These are phyloP conservation scores for Aspergillus leporis DNA, from an alignment of 495 filamentous ascomycete genomes.

Conservation along the genomic window DNA sequence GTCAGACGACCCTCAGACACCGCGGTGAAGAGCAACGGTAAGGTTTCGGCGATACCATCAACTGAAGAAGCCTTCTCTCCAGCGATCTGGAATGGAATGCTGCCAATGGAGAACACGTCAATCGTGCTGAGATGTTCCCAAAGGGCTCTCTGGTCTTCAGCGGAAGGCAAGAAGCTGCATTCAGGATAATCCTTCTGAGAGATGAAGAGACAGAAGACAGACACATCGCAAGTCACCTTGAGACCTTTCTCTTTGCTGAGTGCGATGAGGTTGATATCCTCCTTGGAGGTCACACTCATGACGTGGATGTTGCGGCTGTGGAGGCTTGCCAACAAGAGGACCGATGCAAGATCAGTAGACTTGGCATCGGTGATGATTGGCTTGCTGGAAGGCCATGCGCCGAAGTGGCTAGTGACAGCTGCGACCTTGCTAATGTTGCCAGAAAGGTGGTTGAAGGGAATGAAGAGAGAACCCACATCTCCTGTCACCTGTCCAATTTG, in stretches of 20 bases:
- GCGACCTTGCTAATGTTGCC: conserved; percentile 87
- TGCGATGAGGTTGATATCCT: conserved; percentile 78
- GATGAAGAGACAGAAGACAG: conserved; percentile 78
- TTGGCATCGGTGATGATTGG: conserved; percentile 85
- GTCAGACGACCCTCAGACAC: conserved; percentile 75
- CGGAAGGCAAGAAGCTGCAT: conserved; percentile 65
- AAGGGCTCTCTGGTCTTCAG: conserved; percentile 71
- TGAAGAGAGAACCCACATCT: conserved; percentile 82
- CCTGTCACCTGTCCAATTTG: conserved; percentile 70
- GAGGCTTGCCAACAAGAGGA: conserved; percentile 76
- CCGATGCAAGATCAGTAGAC: conserved; percentile 78
- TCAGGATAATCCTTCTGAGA: conserved; percentile 73
- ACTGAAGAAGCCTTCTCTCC: conserved; percentile 56
- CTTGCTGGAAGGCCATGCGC: conserved; percentile 77
- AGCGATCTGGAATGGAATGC: conserved; percentile 78
- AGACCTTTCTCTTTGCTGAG: conserved; percentile 81
- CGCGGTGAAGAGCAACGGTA: conserved; percentile 77
- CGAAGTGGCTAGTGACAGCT: conserved; percentile 78
- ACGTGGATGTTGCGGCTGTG: conserved; percentile 84
- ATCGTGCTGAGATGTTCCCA: conserved; percentile 79
- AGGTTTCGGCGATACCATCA: conserved; percentile 72
- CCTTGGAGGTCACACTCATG: conserved; percentile 77
- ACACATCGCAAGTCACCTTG: conserved; percentile 83
- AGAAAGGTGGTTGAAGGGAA: conserved; percentile 84
- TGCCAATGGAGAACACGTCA: conserved; percentile 83